These are phyloP conservation scores for Cladorrhinum samala DNA, from an alignment of 495 filamentous ascomycete species.

Conservation along the genomic window DNA sequence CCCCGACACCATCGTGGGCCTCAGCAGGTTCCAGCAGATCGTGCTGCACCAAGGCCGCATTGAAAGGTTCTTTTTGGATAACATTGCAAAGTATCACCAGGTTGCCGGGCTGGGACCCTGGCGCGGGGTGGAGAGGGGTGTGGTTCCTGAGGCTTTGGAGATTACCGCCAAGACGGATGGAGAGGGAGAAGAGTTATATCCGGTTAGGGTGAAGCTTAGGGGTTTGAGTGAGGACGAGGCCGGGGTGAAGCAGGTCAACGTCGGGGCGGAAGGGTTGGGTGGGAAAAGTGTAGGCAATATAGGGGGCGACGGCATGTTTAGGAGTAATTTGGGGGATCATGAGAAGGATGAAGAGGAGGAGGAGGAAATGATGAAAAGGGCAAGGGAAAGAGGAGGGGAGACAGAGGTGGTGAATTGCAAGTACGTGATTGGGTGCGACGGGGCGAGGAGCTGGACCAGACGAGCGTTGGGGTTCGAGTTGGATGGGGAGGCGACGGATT, in stretches of 20 bases:
- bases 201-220: slow-evolving; percentile 44
- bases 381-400: slow-evolving; percentile 32
- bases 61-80: slow-evolving; percentile 52
- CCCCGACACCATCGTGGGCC: slow-evolving; percentile 45
- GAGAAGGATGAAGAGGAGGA: slow-evolving; percentile 53
- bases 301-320: slow-evolving; percentile 40
- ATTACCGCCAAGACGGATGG: too few species aligned
- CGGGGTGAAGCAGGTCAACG: slow-evolving; percentile 33
- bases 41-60: slow-evolving; percentile 52
- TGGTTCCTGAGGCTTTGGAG: slow-evolving; percentile 42
- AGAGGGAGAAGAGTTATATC: slow-evolving; percentile 45
- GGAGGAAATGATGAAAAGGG: slow-evolving; percentile 39
- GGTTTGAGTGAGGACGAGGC: slow-evolving; percentile 42
- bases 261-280: slow-evolving; percentile 20
- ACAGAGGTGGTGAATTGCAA: slow-evolving; percentile 46
- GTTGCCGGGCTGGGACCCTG: slow-evolving; percentile 27
- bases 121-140: slow-evolving; percentile 48
- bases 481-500: slow-evolving; percentile 57
- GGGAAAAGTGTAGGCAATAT: background rate
- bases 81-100: slow-evolving; percentile 33
- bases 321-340: slow-evolving; percentile 37
- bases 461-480: slow-evolving; percentile 48
- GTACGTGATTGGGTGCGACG: slow-evolving; percentile 66
- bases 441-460: slow-evolving; percentile 58
- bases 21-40: slow-evolving; percentile 49